These are phyloP conservation scores for Orychophragmus violaceus DNA, from an alignment of 345 rosid species.

Conservation along the genomic window DNA sequence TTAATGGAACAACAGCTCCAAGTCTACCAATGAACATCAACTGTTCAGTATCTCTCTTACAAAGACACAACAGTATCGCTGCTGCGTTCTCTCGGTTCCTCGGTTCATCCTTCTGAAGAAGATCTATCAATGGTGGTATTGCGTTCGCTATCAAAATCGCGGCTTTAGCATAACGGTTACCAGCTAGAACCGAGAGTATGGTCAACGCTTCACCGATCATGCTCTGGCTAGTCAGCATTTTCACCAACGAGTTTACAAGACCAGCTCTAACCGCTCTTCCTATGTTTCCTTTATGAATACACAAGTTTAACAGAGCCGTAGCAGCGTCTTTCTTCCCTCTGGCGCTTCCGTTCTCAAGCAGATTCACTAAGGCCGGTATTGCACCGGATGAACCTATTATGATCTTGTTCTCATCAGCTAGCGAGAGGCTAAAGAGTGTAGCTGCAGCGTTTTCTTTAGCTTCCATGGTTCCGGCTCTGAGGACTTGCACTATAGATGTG, in stretches of 20 bases:
- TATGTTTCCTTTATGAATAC: constrained; percentile 78
- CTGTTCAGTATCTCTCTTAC: constrained; percentile 74
- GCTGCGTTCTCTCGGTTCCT: constrained; percentile 78
- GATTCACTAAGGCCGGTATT: constrained; percentile 65
- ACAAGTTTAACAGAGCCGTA: no score
- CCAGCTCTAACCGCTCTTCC: constrained; percentile 84
- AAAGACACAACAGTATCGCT: constrained; percentile 64
- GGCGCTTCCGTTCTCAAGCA: constrained; percentile 56
- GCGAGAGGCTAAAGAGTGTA: no score
- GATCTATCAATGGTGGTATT: constrained; percentile 59
- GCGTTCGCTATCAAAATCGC: constrained; percentile 60
- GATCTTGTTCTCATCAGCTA: no score
- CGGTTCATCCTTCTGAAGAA: constrained; percentile 52
- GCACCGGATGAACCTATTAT: constrained; percentile 87
- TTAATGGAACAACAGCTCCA: no score
- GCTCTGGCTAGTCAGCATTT: constrained; percentile 47
- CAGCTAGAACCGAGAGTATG: constrained; percentile 69
- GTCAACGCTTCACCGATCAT: constrained; percentile 85
- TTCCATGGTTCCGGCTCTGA: constrained; percentile 76
- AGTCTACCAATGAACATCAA: constrained; percentile 55
- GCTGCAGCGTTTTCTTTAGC: constrained; percentile 94
- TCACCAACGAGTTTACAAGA: constrained; percentile 51
- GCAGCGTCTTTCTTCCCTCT: constrained; percentile 96
- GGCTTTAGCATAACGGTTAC: constrained; percentile 63
- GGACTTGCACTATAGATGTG: constrained; percentile 75